These are phyloP conservation scores for Bipolaris bicolor DNA, from an alignment of 2,329 filamentous ascomycete genomes.

Conservation along the genomic window DNA sequence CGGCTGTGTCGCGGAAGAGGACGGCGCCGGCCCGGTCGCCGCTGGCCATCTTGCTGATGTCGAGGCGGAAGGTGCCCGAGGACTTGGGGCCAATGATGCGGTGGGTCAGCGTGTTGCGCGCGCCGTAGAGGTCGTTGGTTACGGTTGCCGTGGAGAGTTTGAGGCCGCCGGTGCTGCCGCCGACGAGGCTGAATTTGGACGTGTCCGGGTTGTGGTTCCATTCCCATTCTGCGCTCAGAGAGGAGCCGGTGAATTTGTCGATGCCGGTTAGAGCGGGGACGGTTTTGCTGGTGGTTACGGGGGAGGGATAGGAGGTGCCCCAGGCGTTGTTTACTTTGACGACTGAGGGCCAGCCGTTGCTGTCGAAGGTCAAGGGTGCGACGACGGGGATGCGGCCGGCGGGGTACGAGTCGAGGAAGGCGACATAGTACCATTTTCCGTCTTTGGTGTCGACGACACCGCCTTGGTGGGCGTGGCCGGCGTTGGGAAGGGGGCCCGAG, in stretches of 20 bases:
- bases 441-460: conserved; percentile 60
- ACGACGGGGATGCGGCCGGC: conserved; percentile 63
- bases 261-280: conserved; percentile 48
- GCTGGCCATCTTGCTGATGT: conserved; percentile 56
- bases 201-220: conserved; percentile 68
- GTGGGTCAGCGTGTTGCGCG: conserved; percentile 53
- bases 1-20: conserved; percentile 60
- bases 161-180: conserved; percentile 45
- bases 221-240: conserved; percentile 59
- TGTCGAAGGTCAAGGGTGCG: conserved; percentile 60
- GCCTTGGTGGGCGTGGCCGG: conserved; percentile 61
- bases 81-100: conserved; percentile 52
- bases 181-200: conserved; percentile 53
- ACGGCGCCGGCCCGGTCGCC: conserved; percentile 62
- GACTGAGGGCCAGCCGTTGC: conserved; percentile 60
- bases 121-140: conserved; percentile 57
- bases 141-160: conserved; percentile 58
- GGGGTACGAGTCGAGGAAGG: conserved; percentile 63
- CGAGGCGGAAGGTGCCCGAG: conserved; percentile 57
- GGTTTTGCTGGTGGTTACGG: conserved; percentile 39
- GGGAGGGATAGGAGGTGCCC: conserved; percentile 54
- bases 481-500: conserved; percentile 52
- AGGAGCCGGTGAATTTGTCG: conserved; percentile 55
- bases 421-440: conserved; percentile 65
- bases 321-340: conserved; percentile 55